Evolutionary conservation across 768 basidiomycete genomes (phyloP).

Genomic region (Kwoniella newhampshirensis): DNA sequence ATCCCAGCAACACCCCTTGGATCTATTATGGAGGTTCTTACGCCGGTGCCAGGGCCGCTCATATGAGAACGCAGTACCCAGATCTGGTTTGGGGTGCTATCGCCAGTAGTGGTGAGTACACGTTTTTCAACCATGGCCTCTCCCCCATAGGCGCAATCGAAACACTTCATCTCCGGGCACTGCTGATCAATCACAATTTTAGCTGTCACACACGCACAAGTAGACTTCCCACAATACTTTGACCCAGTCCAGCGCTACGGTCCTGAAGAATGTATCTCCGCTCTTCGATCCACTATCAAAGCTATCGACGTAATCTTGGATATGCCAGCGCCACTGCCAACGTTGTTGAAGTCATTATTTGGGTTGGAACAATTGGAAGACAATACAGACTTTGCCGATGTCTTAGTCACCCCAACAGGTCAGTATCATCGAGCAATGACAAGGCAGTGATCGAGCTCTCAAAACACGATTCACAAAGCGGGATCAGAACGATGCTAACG

Average conservation of each 20-base stretch:
- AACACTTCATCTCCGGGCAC: too few species aligned
- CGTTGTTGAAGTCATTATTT: constrained; percentile 69
- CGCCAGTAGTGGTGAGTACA: constrained; percentile 71
- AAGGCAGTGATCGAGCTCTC: not conserved
- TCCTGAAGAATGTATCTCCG: constrained; percentile 53
- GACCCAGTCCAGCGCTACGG: constrained; percentile 70
- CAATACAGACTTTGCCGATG: constrained; percentile 58
- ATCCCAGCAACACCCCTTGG: constrained; percentile 56
- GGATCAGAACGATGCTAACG: too few species aligned
- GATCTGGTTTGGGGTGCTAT: constrained; percentile 87
- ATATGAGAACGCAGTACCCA: constrained; percentile 83
- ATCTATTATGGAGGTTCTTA: constrained; percentile 86
- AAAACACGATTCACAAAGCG: too few species aligned
- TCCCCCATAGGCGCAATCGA: too few species aligned
- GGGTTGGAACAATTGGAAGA: constrained; percentile 64
- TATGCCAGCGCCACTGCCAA: constrained; percentile 53
- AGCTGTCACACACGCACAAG: constrained; percentile 81
- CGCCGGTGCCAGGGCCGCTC: constrained; percentile 88
- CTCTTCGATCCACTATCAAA: constrained; percentile 34
- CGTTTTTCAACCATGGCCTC: too few species aligned
- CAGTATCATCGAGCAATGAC: not conserved
- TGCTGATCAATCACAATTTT: too few species aligned
- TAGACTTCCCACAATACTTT: constrained; percentile 84
- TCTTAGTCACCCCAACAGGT: constrained; percentile 49
- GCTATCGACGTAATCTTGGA: constrained; percentile 41